Percentiles rank a stretch among this genome's conserved stretches.
These are phyloP conservation scores for Citrus medica DNA, from an alignment of 345 rosid genomes.

Conservation along the genomic window DNA sequence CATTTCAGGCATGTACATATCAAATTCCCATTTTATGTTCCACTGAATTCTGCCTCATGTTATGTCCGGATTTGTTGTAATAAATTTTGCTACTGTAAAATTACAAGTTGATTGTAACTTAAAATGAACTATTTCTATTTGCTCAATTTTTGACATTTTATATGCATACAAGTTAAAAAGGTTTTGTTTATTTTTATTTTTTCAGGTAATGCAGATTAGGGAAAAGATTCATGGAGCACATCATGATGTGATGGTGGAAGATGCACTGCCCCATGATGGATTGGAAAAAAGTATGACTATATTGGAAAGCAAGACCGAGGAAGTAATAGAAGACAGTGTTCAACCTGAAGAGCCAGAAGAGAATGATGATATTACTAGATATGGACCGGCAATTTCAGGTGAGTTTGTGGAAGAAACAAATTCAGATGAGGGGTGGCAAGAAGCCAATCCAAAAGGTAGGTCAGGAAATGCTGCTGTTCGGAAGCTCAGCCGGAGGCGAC, in stretches of 20 bases:
- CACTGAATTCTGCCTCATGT: background rate
- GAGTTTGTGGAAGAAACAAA: conserved; percentile 36
- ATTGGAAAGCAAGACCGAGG: conserved; percentile 9
- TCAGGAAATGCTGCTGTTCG: conserved; percentile 32
- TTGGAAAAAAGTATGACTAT: too few species aligned
- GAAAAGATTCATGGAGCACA: conserved; percentile 33
- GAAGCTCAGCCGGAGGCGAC: conserved; percentile 35
- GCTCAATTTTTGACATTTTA: background rate
- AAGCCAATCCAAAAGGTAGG: conserved; percentile 52
- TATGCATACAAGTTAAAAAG: conserved; percentile 1
- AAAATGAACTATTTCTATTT: background rate
- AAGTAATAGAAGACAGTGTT: conserved; percentile 7
- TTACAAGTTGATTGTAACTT: background rate
- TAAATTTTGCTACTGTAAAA: conserved; percentile 2
- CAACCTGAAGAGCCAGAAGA: conserved; percentile 25
- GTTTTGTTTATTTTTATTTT: conserved; percentile 2
- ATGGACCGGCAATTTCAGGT: conserved; percentile 5
- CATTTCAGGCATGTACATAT: background rate
- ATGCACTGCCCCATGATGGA: conserved; percentile 15
- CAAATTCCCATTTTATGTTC: conserved; percentile 3
- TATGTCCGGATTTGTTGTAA: background rate
- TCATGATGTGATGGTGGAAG: conserved; percentile 32
- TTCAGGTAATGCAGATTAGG: conserved; percentile 47
- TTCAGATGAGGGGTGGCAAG: conserved; percentile 73
- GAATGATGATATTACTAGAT: conserved; percentile 12